phyloP scores from a whole-genome alignment of 1,139 yeast species.

The Zygoascus meyerae region DNA sequence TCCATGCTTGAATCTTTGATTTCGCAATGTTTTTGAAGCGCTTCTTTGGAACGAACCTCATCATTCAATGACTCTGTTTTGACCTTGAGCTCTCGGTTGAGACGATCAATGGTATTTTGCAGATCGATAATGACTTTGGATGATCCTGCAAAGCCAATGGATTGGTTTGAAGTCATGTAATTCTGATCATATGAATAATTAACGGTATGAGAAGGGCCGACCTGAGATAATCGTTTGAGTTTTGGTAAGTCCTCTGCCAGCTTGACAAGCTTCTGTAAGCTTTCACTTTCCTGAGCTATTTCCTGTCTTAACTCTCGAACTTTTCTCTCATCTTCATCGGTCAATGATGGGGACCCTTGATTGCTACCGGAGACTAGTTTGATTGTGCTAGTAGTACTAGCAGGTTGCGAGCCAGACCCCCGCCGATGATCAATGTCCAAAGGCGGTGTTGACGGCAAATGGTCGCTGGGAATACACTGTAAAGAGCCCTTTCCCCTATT shows the following conservation, averaged over 20 bases:
- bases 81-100: constrained; percentile 25
- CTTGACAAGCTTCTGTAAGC: constrained; percentile 21
- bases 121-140: constrained; percentile 27
- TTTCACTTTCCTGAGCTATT: constrained; percentile 21
- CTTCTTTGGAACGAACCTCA: constrained; percentile 22
- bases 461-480: neutral
- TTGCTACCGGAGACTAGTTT: neutral
- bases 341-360: neutral
- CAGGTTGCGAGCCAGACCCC: neutral
- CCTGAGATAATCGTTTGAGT: constrained; percentile 8
- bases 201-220: constrained; percentile 7
- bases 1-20: constrained; percentile 24
- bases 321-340: constrained; percentile 2
- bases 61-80: constrained; percentile 24
- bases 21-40: constrained; percentile 24
- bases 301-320: constrained; percentile 20
- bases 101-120: constrained; percentile 24
- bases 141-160: constrained; percentile 13
- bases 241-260: constrained; percentile 22
- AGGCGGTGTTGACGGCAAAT: neutral
- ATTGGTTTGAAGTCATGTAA: neutral
- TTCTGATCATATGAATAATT: constrained; percentile 11
- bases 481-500: neutral
- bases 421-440: neutral
- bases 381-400: neutral